These are phyloP conservation scores for Cucurbita ficifolia DNA, from an alignment of 306 rosid species.

Conservation along the genomic window DNA sequence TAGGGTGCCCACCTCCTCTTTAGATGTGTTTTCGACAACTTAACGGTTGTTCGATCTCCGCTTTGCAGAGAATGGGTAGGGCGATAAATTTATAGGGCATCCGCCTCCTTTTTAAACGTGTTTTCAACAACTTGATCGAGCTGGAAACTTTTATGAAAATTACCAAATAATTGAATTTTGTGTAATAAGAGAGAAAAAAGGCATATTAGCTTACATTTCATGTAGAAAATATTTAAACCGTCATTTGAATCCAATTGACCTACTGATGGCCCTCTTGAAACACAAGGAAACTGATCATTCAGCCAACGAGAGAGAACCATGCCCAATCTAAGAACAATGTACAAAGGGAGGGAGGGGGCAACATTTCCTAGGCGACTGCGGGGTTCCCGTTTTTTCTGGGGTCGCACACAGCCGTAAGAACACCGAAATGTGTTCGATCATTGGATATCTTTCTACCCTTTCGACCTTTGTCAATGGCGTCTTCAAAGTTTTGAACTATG, in stretches of 20 bases:
- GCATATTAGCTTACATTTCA: background rate
- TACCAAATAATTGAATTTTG: too few relatives aligned
- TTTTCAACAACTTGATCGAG: too few relatives aligned
- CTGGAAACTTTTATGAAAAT: too few relatives aligned
- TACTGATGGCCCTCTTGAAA: too few relatives aligned
- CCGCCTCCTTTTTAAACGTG: too few relatives aligned
- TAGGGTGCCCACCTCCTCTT: too few relatives aligned
- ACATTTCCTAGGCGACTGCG: constrained; percentile 26
- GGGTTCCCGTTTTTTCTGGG: constrained; percentile 79
- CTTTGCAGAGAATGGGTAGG: too few relatives aligned
- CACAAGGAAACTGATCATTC: too few relatives aligned
- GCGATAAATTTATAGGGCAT: too few relatives aligned
- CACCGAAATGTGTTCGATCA: constrained; percentile 23
- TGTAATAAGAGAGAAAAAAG: too few relatives aligned
- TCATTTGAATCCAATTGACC: background rate
- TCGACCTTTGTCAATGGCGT: constrained; percentile 16
- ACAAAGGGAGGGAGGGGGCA: background rate
- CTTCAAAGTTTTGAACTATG: constrained; percentile 38
- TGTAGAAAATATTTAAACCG: background rate
- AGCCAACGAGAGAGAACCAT: background rate
- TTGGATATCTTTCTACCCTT: constrained; percentile 16
- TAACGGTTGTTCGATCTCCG: too few relatives aligned
- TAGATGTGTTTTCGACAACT: too few relatives aligned
- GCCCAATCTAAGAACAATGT: background rate
- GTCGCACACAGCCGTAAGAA: constrained; percentile 69